phyloP scores from a whole-genome alignment of 2,329 filamentous ascomycete species.

The Chalara sp. region DNA sequence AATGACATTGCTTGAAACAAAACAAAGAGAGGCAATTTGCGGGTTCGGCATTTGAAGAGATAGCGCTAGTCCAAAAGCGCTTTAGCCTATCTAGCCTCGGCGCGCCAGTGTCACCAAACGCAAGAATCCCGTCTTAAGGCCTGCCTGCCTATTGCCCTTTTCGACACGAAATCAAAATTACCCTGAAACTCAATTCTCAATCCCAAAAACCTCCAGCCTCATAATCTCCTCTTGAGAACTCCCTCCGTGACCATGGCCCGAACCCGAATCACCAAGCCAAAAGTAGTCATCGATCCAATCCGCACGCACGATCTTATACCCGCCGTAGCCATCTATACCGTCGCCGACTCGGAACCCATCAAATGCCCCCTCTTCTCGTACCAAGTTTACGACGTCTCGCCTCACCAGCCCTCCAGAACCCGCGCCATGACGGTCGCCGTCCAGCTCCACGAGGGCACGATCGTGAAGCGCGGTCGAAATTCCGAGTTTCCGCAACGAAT shows the following conservation, averaged over 20 bases:
- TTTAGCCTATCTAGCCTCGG: no score
- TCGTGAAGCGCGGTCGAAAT: neutral
- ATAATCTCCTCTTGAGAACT: neutral
- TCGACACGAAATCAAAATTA: no score
- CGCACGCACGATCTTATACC: neutral
- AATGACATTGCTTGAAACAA: no score
- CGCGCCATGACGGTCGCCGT: neutral
- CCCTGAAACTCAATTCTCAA: no score
- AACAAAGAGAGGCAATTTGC: no score
- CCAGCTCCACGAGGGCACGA: neutral
- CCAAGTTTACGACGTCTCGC: constrained; percentile 1
- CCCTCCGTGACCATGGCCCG: neutral
- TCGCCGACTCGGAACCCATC: neutral
- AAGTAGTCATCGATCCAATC: constrained; percentile 1
- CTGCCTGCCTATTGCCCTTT: no score
- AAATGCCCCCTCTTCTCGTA: constrained; percentile 1
- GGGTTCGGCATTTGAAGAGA: no score
- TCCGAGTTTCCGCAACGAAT: neutral
- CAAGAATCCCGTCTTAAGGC: no score
- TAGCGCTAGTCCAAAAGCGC: no score
- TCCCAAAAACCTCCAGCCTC: no score
- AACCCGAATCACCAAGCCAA: neutral
- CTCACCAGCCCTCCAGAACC: neutral
- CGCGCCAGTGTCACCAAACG: no score
- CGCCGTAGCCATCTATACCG: constrained; percentile 1